Evolutionary conservation across 2,329 filamentous ascomycete genomes (phyloP), one percentile per base, ranked within the genome.

Genomic region (Cladophialophora chaetospira): DNA sequence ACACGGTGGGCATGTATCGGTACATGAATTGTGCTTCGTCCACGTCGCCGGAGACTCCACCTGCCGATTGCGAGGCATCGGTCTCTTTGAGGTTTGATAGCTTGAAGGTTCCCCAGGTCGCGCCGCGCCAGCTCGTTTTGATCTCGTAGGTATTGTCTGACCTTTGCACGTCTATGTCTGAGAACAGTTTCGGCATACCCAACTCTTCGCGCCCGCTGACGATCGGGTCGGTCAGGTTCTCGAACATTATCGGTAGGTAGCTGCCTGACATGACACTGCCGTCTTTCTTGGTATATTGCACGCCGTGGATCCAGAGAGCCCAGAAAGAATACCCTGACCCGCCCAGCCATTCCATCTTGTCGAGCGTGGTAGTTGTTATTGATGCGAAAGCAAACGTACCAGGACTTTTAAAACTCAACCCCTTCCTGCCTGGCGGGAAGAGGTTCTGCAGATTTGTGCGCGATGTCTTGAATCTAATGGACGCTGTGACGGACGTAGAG

Each of bases 261-360:
- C 79, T 79, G 1, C 82, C 84, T 10, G 69, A 69, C 1, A 83
- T 64, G 0, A 73, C 69, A 0, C 71, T 70, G 1, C 82, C 81
- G 52, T 80, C 67, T 1, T 74, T 71, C 61, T 78, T 80, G 1
- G 70, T 74, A 61, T 85, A 85, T 58, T 83, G 70, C 1, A 87
- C 79, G 0, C 82, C 84, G 58, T 87, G 84, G 13, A 88, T 78
- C 65, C 84, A 86, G 0, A 88, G 73, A 0, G 82, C 84, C 11
- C 84, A 71, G 62, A 80, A 77, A 15, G 72, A 77, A 66, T 87
- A 87, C 0, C 84, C 83, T 0, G 71, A 69, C 2, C 84, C 84
- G 3, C 81, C 83, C 0, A 88, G 76, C 83, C 84, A 87, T 26
- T 79, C 74, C 74, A 87, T 79, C 0, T 79, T 77, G 33, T 72